A percentile compares a stretch with the other conserved stretches of the same genome.
These are phyloP conservation scores for Camptophora hylomeconis DNA, from an alignment of 2,329 filamentous ascomycete genomes.

Conservation along the genomic window DNA sequence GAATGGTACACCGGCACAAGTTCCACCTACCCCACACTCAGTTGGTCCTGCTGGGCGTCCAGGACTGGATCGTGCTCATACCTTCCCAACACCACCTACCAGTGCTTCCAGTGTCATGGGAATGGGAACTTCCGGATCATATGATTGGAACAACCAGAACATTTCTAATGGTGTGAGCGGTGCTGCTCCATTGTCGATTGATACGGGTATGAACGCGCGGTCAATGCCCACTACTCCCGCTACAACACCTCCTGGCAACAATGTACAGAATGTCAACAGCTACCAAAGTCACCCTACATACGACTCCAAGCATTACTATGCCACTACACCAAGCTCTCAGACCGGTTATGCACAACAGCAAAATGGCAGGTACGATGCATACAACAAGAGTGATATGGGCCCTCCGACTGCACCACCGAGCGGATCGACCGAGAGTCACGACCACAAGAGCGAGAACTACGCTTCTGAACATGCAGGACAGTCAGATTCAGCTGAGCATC, in stretches of 20 bases:
- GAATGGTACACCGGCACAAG: slow-evolving; percentile 42
- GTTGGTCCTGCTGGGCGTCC: slow-evolving; percentile 55
- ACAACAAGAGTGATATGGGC: slow-evolving; percentile 80
- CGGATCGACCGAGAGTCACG: slow-evolving; percentile 46
- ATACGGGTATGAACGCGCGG: slow-evolving; percentile 63
- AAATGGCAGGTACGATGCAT: slow-evolving; percentile 45
- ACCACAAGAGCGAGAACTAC: slow-evolving; percentile 57
- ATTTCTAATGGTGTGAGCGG: slow-evolving; percentile 50
- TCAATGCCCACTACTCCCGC: slow-evolving; percentile 87
- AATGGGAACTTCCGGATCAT: slow-evolving; percentile 60
- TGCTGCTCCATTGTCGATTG: slow-evolving; percentile 64
- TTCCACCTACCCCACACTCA: slow-evolving; percentile 54
- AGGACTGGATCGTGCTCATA: slow-evolving; percentile 70
- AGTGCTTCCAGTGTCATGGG: slow-evolving; percentile 78
- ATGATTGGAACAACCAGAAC: slow-evolving; percentile 61
- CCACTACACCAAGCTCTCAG: slow-evolving; percentile 51
- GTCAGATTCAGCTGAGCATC: slow-evolving; percentile 58
- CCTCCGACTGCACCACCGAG: slow-evolving; percentile 54
- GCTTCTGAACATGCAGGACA: slow-evolving; percentile 38
- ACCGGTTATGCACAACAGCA: slow-evolving; percentile 56
- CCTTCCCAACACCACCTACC: slow-evolving; percentile 85
- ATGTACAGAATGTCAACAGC: slow-evolving; percentile 63
- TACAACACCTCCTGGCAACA: slow-evolving; percentile 70
- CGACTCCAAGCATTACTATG: slow-evolving; percentile 72
- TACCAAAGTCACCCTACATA: slow-evolving; percentile 64